Evolutionary conservation across 1,284 basidiomycete species (phyloP).

Genomic region (Marasmius tenuissimus): DNA sequence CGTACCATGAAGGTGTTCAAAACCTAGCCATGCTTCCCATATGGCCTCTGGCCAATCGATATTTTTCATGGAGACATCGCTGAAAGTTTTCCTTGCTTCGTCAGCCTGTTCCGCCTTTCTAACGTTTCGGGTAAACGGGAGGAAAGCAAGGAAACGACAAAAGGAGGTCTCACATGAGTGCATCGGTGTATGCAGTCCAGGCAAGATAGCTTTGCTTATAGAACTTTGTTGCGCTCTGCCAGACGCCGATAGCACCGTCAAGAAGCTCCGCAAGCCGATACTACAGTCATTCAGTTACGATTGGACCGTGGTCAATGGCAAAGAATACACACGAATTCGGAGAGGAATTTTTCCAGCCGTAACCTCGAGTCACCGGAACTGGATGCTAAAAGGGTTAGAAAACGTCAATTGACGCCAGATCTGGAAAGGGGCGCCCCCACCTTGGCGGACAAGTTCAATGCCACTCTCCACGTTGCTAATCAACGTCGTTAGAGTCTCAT

Average conservation of each 20-base stretch:
- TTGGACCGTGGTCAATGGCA: not conserved
- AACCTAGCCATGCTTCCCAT: constrained; percentile 84
- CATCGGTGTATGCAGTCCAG: constrained; percentile 69
- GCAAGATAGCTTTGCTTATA: constrained; percentile 70
- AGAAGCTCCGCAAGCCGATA: constrained; percentile 45
- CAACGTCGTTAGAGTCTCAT: constrained; percentile 48
- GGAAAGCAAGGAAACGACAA: not conserved
- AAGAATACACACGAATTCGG: constrained; percentile 59
- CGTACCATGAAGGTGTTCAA: constrained; percentile 84
- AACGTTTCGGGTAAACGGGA: not conserved
- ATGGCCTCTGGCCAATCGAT: constrained; percentile 93
- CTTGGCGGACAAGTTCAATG: constrained; percentile 56
- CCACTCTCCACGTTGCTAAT: constrained; percentile 60
- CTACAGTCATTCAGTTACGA: constrained; percentile 31
- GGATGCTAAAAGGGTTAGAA: constrained; percentile 33
- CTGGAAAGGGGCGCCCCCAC: constrained; percentile 29
- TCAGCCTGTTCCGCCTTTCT: constrained; percentile 57
- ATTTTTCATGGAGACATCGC: constrained; percentile 62
- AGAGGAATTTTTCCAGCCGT: constrained; percentile 80
- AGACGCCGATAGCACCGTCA: constrained; percentile 57
- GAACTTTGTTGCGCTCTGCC: constrained; percentile 62
- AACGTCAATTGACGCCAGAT: not conserved
- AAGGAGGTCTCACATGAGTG: constrained; percentile 53
- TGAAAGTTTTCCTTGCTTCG: constrained; percentile 66
- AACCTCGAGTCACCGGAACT: constrained; percentile 54